Base-by-base conservation (phyloP, 2,329 filamentous ascomycete species). In the Alternaria metachromatica region DNA sequence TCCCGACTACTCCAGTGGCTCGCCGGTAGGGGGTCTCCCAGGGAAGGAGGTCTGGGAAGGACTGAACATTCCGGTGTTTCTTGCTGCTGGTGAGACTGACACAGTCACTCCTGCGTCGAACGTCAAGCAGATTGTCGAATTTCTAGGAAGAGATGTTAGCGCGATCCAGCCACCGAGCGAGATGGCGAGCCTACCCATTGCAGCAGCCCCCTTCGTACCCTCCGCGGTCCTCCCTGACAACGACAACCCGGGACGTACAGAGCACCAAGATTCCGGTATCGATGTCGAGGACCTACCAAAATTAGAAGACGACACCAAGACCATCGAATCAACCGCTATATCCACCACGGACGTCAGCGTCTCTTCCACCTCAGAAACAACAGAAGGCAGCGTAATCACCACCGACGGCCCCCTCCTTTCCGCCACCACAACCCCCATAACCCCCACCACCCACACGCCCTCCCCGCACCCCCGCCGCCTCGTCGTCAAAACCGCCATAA, bases 31-130 rank as follows among this genome's bases (percentile, higher is more conserved):
- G 4, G 92, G 92, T 1, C 78, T 96, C 9, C 90, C 93, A 3
- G 90, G 91, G 0, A 80, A 86, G 65, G 85, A 90, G 6, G 82
- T 89, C 1, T 98, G 96, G 96, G 84, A 85, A 23, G 88, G 87
- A 8, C 83, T 97, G 13, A 80, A 88, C 18, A 83, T 92, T 1
- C 94, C 95, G 0, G 84, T 97, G 3, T 91, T 92, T 66, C 85
- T 98, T 3, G 86, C 97, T 49, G 92, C 88, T 13, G 95, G 92
- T 21, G 90, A 92, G 72, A 85, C 87, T 7, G 96, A 99, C 74
- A 84, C 85, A 9, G 83, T 97, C 30, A 95, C 92, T 0, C 89
- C 90, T n/a, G 86, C 91, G 0, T 82, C 79, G 3, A 91, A 96
- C 70, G 84, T 94, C 11, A 84, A 88, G 49, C 91, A 89, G 72